phyloP scores from a whole-genome alignment of 192 early-diverging fungal genomes.

The Umbelopsis ramanniana region DNA sequence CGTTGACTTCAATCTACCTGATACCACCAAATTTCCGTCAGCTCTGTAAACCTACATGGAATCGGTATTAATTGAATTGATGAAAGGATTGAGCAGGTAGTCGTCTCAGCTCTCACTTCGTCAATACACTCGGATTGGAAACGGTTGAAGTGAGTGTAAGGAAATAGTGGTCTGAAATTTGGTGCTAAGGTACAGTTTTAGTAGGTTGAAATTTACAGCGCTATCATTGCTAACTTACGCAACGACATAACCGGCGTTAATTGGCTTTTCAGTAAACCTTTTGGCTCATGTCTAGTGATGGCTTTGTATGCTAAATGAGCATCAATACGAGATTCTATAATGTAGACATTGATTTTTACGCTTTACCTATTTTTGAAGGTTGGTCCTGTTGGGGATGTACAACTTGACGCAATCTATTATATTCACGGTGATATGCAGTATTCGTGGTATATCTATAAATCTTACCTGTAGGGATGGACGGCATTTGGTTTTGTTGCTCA shows the following conservation, averaged over 20 bases:
- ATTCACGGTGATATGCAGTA: background rate
- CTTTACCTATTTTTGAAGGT: too few species aligned
- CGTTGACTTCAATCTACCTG: slow-evolving; percentile 30
- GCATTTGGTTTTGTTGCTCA: background rate
- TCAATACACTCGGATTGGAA: slow-evolving; percentile 44
- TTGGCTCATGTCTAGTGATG: too few species aligned
- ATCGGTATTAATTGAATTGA: background rate
- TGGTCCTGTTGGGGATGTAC: too few species aligned
- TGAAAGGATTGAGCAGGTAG: background rate
- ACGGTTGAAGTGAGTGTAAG: slow-evolving; percentile 17
- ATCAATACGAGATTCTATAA: too few species aligned
- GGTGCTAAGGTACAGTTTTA: background rate
- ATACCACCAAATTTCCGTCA: slow-evolving; percentile 34
- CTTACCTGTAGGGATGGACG: background rate
- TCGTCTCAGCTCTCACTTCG: slow-evolving; percentile 29
- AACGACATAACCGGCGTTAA: background rate
- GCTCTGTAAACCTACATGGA: slow-evolving; percentile 27
- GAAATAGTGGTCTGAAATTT: background rate
- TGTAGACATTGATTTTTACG: too few species aligned
- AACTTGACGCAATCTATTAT: too few species aligned
- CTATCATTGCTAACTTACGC: background rate
- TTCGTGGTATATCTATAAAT: background rate
- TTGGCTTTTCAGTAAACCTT: background rate
- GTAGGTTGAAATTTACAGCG: background rate
- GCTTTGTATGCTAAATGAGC: too few species aligned